Percentiles rank a stretch among this genome's conserved stretches.
These are phyloP conservation scores for Colletotrichum karsti DNA, from an alignment of 2,329 filamentous ascomycete species.

Conservation along the genomic window DNA sequence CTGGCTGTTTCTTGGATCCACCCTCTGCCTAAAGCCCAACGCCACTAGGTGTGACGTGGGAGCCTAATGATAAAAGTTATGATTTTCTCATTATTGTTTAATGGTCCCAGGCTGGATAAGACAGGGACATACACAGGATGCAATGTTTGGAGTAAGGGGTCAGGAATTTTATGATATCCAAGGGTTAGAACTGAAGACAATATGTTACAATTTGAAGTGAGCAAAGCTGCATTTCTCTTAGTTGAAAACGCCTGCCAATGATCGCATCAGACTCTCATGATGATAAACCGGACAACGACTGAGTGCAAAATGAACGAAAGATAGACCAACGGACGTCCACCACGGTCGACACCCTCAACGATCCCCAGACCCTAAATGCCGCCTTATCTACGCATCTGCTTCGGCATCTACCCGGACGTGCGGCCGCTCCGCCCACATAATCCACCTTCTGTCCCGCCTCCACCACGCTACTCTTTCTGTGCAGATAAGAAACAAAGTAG, in stretches of 20 bases:
- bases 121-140: background rate
- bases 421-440: background rate
- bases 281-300: no score
- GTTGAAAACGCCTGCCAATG: no score
- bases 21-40: slow-evolving; percentile 62
- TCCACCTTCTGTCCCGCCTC: background rate
- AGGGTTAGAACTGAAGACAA: background rate
- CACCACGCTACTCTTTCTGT: background rate
- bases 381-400: background rate
- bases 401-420: background rate
- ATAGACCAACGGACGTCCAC: background rate
- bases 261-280: no score
- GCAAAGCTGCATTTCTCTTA: no score
- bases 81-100: background rate
- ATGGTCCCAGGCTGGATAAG: background rate
- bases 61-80: background rate
- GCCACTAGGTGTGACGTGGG: background rate
- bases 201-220: background rate
- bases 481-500: background rate
- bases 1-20: slow-evolving; percentile 65
- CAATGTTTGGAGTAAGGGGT: slow-evolving; percentile 10
- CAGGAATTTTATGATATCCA: slow-evolving; percentile 23
- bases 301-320: background rate
- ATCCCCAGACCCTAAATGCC: background rate
- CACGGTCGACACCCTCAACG: background rate